Conservation (phyloP, 148 eudicot genomes). For the Polygonum aviculare region DNA sequence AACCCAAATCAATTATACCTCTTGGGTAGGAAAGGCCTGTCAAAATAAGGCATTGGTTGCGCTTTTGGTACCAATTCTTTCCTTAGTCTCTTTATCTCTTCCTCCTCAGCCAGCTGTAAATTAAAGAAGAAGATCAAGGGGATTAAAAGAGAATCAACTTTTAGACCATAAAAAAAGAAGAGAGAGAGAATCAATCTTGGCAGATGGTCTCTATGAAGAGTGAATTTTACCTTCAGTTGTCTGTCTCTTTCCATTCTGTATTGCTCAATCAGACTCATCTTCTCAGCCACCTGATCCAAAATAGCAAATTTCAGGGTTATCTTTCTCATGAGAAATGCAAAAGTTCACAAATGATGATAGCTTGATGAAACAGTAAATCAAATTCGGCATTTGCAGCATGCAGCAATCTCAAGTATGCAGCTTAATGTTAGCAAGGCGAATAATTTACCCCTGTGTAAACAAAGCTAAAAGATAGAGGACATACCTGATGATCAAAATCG, state of each 20-base stretch:
- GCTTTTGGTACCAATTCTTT: constrained; percentile 92
- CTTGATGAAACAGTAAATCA: neutral
- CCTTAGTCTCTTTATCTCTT: constrained; percentile 70
- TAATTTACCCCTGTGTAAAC: no score
- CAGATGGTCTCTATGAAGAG: neutral
- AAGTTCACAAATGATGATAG: neutral
- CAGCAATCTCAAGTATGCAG: neutral
- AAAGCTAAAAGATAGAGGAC: neutral
- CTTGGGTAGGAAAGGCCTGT: constrained; percentile 85
- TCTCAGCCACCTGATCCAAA: constrained; percentile 52
- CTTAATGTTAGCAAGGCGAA: no score
- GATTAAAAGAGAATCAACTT: neutral
- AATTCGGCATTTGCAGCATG: neutral
- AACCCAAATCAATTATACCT: constrained; percentile 28
- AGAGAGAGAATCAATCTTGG: neutral
- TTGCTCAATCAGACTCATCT: constrained; percentile 53
- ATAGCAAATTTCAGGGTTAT: neutral
- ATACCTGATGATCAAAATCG: constrained; percentile 83
- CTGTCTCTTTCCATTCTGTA: constrained; percentile 67
- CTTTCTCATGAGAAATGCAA: no score
- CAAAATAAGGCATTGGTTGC: constrained; percentile 96
- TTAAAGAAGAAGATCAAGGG: neutral
- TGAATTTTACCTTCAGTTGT: constrained; percentile 58
- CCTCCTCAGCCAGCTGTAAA: constrained; percentile 70
- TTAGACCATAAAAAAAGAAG: no score